Conservation (phyloP, 2,329 filamentous ascomycete species). For the Zelopaecilomyces penicillatus region DNA sequence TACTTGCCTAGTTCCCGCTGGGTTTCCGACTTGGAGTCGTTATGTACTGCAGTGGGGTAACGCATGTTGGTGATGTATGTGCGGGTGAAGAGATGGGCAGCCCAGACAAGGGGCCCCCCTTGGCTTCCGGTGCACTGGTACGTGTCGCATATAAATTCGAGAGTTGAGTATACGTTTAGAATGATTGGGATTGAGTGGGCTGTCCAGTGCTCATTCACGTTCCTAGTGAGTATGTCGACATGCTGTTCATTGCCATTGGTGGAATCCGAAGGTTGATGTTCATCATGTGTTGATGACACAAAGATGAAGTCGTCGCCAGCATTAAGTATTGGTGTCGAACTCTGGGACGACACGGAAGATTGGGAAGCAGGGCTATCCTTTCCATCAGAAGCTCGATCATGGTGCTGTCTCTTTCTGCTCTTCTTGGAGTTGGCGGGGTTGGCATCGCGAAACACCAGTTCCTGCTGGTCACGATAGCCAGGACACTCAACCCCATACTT, state of each 20-base stretch:
- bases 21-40: constrained; percentile 16
- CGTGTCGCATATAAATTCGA: constrained; percentile 25
- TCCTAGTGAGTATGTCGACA: constrained; percentile 10
- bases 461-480: constrained; percentile 31
- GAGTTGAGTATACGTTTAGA: constrained; percentile 27
- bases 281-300: constrained; percentile 1
- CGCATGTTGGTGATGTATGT: constrained; percentile 31
- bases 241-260: not conserved
- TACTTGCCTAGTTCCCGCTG: constrained; percentile 26
- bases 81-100: constrained; percentile 31
- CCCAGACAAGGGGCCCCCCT: constrained; percentile 30
- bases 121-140: constrained; percentile 15
- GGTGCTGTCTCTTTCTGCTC: constrained; percentile 20
- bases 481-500: constrained; percentile 33
- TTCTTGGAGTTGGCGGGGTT: constrained; percentile 20
- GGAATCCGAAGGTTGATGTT: not conserved
- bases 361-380: not conserved
- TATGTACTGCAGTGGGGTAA: constrained; percentile 22
- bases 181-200: constrained; percentile 30
- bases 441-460: constrained; percentile 31
- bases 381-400: not conserved
- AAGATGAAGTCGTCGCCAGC: constrained; percentile 5
- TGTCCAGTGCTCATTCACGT: constrained; percentile 30
- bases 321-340: constrained; percentile 4
- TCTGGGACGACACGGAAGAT: constrained; percentile 4